These are phyloP conservation scores for Apostasia ramifera DNA, from an alignment of 106 monocot genomes.

Conservation along the genomic window DNA sequence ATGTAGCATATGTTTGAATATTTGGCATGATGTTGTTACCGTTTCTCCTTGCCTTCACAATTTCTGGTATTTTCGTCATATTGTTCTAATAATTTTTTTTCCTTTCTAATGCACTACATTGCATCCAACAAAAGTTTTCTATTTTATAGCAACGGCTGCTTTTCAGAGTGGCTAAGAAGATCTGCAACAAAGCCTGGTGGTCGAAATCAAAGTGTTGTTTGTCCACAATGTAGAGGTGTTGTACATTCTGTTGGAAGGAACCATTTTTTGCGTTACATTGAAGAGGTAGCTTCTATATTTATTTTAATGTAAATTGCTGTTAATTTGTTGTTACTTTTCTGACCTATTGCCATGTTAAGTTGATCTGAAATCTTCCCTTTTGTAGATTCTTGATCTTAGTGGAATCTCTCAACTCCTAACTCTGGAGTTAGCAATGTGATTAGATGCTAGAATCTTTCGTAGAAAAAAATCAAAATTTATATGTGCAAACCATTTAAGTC, in stretches of 20 bases:
- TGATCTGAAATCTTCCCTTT: too few relatives aligned
- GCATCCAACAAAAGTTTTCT: background rate
- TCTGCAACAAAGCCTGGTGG: conserved; percentile 33
- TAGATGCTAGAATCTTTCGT: too few relatives aligned
- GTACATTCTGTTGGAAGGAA: conserved; percentile 89
- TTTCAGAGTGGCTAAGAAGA: conserved; percentile 92
- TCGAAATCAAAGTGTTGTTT: conserved; percentile 30
- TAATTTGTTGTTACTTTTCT: too few relatives aligned
- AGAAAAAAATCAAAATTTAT: too few relatives aligned
- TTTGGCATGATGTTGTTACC: conserved; percentile 99
- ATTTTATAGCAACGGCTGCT: conserved; percentile 80
- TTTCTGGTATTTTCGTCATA: conserved; percentile 61
- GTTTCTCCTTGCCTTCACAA: conserved; percentile 96
- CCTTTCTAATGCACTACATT: background rate
- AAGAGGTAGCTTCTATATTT: conserved; percentile 40
- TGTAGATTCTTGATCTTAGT: too few relatives aligned
- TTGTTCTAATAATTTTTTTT: background rate
- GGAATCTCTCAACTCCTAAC: too few relatives aligned
- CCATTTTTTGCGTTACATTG: conserved; percentile 85
- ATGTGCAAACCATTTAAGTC: too few relatives aligned
- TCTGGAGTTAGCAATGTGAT: too few relatives aligned
- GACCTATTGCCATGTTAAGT: too few relatives aligned
- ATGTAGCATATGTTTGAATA: conserved; percentile 96
- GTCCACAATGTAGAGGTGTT: conserved; percentile 75
- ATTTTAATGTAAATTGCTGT: background rate